Evolutionary conservation across 345 rosid species (phyloP).

Genomic region (Eucalyptus regnans): DNA sequence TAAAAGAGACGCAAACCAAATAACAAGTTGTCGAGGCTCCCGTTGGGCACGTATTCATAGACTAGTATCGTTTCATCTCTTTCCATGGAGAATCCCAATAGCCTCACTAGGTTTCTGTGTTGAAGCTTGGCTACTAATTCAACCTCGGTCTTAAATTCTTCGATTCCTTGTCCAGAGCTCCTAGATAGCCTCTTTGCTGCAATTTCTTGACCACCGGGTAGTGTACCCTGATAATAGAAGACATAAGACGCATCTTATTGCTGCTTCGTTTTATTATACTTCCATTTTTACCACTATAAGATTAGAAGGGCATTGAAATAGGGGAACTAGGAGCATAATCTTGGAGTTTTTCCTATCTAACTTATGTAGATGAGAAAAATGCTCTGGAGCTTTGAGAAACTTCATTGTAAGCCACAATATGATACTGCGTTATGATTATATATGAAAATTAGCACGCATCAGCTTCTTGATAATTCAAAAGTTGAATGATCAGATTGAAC

Average conservation of each 20-base stretch:
- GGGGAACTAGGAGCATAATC: background rate
- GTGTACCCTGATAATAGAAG: conserved; percentile 3
- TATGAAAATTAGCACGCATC: background rate
- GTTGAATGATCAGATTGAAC: background rate
- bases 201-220: conserved; percentile 7
- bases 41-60: conserved; percentile 43
- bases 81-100: conserved; percentile 37
- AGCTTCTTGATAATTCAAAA: background rate
- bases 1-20: conserved; percentile 22
- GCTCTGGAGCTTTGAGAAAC: background rate
- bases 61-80: conserved; percentile 37
- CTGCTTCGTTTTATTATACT: background rate
- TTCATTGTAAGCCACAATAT: background rate
- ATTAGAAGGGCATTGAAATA: conserved; percentile 6
- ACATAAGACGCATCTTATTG: background rate
- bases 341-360: conserved; percentile 9
- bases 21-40: conserved; percentile 30
- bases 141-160: conserved; percentile 44
- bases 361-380: background rate
- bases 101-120: conserved; percentile 38
- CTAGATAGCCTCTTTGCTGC: conserved; percentile 40
- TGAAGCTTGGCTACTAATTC: conserved; percentile 34
- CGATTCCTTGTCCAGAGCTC: conserved; percentile 32
- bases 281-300: background rate
- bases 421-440: background rate